A percentile compares a stretch with the other conserved stretches of the same genome.
These are phyloP conservation scores for Posidonia oceanica DNA, from an alignment of 116 monocot species.

Conservation along the genomic window DNA sequence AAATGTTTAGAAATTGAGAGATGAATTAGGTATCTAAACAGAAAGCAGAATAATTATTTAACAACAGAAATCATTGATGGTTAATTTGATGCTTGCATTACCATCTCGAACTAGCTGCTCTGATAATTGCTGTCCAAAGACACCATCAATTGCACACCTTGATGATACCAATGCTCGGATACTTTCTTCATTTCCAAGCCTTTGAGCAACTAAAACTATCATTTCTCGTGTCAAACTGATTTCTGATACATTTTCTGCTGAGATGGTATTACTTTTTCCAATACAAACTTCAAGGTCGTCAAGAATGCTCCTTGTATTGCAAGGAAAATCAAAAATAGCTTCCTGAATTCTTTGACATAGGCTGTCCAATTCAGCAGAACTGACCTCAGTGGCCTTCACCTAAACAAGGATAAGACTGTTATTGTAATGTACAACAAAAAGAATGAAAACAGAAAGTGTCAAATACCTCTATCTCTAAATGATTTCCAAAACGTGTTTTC, in stretches of 20 bases:
- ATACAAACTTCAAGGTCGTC: slow-evolving; percentile 79
- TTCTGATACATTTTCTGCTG: slow-evolving; percentile 50
- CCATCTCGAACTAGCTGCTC: slow-evolving; percentile 87
- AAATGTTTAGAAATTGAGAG: too few species aligned
- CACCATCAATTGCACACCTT: slow-evolving; percentile 26
- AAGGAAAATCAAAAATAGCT: slow-evolving; percentile 49
- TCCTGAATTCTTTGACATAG: slow-evolving; percentile 74
- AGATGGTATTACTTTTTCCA: slow-evolving; percentile 30
- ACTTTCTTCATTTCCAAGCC: slow-evolving; percentile 56
- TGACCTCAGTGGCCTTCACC: slow-evolving; percentile 68
- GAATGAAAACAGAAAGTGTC: background rate
- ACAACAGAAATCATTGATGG: background rate
- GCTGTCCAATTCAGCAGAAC: slow-evolving; percentile 34
- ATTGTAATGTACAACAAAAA: slow-evolving; percentile 8
- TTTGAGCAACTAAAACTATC: slow-evolving; percentile 41
- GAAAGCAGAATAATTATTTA: too few species aligned
- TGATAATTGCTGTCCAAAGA: slow-evolving; percentile 65
- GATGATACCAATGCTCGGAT: slow-evolving; percentile 34
- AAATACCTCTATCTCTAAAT: slow-evolving; percentile 87
- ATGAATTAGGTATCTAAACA: too few species aligned
- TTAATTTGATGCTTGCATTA: slow-evolving; percentile 11
- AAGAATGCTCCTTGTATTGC: slow-evolving; percentile 40
- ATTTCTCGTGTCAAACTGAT: slow-evolving; percentile 67
- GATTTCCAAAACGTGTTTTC: slow-evolving; percentile 92
- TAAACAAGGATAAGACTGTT: slow-evolving; percentile 17